A percentile compares a stretch with the other conserved stretches of the same genome.
phyloP scores from a whole-genome alignment of 768 basidiomycete species.

The Cystoderma amianthinum region DNA sequence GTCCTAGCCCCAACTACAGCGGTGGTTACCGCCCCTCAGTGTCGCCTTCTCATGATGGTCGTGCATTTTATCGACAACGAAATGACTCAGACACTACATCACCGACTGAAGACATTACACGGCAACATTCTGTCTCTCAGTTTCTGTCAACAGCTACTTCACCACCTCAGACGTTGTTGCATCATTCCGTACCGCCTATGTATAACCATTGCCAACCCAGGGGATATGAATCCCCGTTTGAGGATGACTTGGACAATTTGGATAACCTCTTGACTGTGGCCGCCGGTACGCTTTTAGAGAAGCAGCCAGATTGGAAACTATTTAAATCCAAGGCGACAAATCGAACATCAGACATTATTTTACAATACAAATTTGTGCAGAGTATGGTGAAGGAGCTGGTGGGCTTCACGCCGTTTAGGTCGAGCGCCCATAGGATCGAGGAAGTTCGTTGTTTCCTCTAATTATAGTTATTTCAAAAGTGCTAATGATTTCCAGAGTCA shows the following conservation, averaged over 20 bases:
- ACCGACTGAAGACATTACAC: no score
- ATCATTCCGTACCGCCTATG: no score
- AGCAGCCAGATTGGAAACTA: constrained; percentile 39
- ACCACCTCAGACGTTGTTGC: no score
- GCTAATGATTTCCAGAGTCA: constrained; percentile 31
- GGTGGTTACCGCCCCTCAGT: no score
- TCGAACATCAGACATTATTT: constrained; percentile 24
- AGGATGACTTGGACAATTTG: constrained; percentile 29
- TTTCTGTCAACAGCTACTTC: no score
- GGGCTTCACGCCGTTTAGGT: constrained; percentile 34
- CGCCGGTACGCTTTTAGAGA: constrained; percentile 34
- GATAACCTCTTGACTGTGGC: constrained; percentile 34
- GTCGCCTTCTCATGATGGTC: no score
- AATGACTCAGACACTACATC: no score
- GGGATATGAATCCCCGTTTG: constrained; percentile 16
- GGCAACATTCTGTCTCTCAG: no score
- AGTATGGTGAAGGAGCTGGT: constrained; percentile 37
- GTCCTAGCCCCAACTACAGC: no score
- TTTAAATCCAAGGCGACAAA: constrained; percentile 19
- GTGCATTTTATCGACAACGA: no score
- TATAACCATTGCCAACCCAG: no score
- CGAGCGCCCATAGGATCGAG: constrained; percentile 28
- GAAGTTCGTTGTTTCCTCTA: constrained; percentile 26
- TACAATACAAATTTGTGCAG: constrained; percentile 48
- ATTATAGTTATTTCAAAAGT: constrained; percentile 2